phyloP scores from a whole-genome alignment of 1,284 basidiomycete genomes.

The Rhodotorula glutinis region DNA sequence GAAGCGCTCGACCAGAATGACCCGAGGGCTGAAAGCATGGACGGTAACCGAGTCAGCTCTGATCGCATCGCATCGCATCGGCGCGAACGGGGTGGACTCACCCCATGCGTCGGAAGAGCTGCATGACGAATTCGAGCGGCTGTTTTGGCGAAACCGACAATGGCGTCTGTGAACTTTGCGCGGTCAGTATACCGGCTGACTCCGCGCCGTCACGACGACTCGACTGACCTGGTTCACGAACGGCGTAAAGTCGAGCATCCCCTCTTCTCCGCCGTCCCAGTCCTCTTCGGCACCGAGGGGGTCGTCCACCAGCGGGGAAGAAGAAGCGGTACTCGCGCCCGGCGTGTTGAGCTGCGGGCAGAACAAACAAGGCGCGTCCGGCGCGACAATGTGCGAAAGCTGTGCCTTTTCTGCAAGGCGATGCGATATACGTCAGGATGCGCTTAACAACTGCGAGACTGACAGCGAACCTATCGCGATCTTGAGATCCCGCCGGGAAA shows the following conservation, averaged over 20 bases:
- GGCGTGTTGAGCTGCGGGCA: conserved; percentile 42
- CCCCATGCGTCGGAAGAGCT: conserved; percentile 94
- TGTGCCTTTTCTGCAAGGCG: conserved; percentile 63
- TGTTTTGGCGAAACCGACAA: conserved; percentile 89
- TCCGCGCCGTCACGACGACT: background rate
- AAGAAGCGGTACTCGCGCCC: background rate
- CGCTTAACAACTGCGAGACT: background rate
- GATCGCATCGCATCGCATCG: background rate
- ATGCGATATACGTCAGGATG: background rate
- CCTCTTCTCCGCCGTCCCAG: conserved; percentile 42
- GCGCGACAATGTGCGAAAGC: conserved; percentile 60
- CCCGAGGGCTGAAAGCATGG: conserved; percentile 67
- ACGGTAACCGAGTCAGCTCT: background rate
- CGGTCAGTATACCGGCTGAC: background rate
- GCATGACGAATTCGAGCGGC: conserved; percentile 93
- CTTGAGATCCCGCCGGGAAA: conserved; percentile 77
- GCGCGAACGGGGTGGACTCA: conserved; percentile 50
- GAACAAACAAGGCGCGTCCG: conserved; percentile 70
- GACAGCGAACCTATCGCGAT: conserved; percentile 70
- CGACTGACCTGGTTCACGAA: conserved; percentile 81
- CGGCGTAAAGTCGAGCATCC: conserved; percentile 69
- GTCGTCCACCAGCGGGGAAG: background rate
- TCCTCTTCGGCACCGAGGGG: conserved; percentile 25
- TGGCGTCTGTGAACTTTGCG: conserved; percentile 63
- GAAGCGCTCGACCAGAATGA: conserved; percentile 84